Evolutionary conservation across 2,329 filamentous ascomycete species (phyloP).

Genomic region (Stagonosporopsis cucurbitacearum): DNA sequence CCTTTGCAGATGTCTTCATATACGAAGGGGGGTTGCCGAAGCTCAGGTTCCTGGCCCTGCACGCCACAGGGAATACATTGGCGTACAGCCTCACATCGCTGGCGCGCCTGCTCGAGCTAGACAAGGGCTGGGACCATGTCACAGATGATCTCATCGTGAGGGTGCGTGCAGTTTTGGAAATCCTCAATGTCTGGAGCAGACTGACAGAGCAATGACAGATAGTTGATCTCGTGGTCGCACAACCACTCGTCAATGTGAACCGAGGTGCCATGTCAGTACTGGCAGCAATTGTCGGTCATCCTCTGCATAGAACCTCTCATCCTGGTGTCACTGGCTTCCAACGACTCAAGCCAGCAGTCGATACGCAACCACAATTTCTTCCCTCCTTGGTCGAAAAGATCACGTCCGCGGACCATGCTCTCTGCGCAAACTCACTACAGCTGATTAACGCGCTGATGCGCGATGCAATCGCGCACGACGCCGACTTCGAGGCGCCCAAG

Average conservation of each 20-base stretch:
- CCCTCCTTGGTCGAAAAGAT: constrained; percentile 91
- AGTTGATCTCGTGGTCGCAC: constrained; percentile 90
- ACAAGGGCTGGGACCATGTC: constrained; percentile 96
- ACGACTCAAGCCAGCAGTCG: constrained; percentile 88
- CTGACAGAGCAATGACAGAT: constrained; percentile 57
- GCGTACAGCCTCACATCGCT: constrained; percentile 94
- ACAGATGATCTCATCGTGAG: constrained; percentile 73
- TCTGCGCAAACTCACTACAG: constrained; percentile 94
- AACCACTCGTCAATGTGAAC: constrained; percentile 96
- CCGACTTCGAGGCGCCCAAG: constrained; percentile 86
- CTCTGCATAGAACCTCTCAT: constrained; percentile 62
- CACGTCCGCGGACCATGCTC: constrained; percentile 90
- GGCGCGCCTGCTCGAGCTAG: constrained; percentile 86
- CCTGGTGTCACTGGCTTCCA: constrained; percentile 82
- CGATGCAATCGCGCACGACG: constrained; percentile 82
- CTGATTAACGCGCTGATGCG: constrained; percentile 94
- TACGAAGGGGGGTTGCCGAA: constrained; percentile 83
- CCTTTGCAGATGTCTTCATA: constrained; percentile 96
- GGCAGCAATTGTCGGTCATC: constrained; percentile 89
- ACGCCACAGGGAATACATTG: constrained; percentile 88
- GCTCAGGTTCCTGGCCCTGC: constrained; percentile 82
- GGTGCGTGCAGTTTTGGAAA: constrained; percentile 52
- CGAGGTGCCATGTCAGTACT: constrained; percentile 96
- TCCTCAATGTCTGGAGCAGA: neutral
- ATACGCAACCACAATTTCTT: constrained; percentile 90